Base-by-base conservation (phyloP, 352 stramenopile species). In the Pythium brassicae region DNA sequence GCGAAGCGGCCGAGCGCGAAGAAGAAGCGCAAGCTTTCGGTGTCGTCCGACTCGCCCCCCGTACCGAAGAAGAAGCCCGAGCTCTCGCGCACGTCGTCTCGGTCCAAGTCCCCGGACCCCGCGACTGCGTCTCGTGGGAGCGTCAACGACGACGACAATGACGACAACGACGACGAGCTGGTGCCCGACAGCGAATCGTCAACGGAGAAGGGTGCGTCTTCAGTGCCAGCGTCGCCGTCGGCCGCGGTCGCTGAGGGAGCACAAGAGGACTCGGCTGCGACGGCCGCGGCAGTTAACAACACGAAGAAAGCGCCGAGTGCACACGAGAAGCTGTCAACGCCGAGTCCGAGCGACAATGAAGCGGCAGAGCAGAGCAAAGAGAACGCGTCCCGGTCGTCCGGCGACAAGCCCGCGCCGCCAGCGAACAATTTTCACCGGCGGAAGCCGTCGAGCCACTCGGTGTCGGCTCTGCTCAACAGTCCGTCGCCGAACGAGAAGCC, bases 381-480 rank as follows among this genome's bases (percentile, higher is more conserved):
- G 52, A 57, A 49, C 22, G 32, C 52, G 39, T 35, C 35, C 20
- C 55, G 39, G 17, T 32, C 15, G 14, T 15, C 14, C 5, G 17
- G 17, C 29, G 56, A 47, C 22, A 45, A 45, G 40, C 22, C 50
- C 35, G 8, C 20, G 19, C 34, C 20, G 27, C 27, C 47, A 1
- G 20, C 34, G 26, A 62, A 69, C 15, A 46, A 54, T 3, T 46
- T 57, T 3, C 70, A 69, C 29, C 66, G 71, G 22, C 58, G 78
- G 26, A 74, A 71, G 44, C 46, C 66, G 27, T 85, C 72, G 20
- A 66, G 68, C 42, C 76, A 89, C 55, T 88, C 78, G 11, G 72
- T 91, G n/a, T 86, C 82, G 46, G 78, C 81, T 47, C 68, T 91
- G 44, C 62, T 91, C 40, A 91, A 91, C 61, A 88, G 74, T 47